Percentiles rank a stretch among this genome's conserved stretches.
These are phyloP conservation scores for Cucurbitaria berberidis DNA, from an alignment of 2,329 filamentous ascomycete genomes.

Conservation along the genomic window DNA sequence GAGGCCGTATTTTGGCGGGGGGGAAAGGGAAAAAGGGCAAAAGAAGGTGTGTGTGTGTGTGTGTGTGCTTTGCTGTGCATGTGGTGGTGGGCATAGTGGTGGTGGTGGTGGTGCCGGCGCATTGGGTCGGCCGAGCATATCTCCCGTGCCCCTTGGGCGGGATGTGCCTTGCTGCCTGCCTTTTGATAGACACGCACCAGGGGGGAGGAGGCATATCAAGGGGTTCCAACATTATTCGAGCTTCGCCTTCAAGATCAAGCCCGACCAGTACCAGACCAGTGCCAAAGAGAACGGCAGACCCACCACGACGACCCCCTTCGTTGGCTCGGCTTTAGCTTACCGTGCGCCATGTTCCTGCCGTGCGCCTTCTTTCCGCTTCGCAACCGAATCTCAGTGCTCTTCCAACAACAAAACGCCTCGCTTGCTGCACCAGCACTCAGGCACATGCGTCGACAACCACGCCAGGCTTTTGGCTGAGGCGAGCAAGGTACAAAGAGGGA, in stretches of 20 bases:
- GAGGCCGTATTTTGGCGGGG: background rate
- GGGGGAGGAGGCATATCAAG: background rate
- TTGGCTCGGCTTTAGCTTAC: background rate
- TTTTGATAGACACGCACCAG: background rate
- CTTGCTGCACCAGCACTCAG: too few species aligned
- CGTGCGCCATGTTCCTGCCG: too few species aligned
- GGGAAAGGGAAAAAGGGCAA: too few species aligned
- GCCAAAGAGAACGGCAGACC: background rate
- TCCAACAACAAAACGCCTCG: too few species aligned
- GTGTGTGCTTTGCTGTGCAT: background rate
- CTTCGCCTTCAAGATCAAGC: too few species aligned
- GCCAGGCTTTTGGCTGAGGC: too few species aligned
- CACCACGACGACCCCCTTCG: background rate
- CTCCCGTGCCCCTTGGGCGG: constrained; percentile 9
- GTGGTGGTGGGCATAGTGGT: background rate
- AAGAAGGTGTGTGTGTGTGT: constrained; percentile 1
- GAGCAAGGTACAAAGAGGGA: too few species aligned
- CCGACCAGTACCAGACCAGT: too few species aligned
- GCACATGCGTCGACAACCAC: background rate
- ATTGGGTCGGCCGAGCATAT: constrained; percentile 17
- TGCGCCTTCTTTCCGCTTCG: background rate
- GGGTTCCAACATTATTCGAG: too few species aligned
- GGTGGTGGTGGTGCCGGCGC: constrained; percentile 4
- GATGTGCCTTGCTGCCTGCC: background rate
- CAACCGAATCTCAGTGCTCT: background rate